Base-by-base conservation (phyloP, 768 basidiomycete species). In the Lactarius hatsudake region DNA sequence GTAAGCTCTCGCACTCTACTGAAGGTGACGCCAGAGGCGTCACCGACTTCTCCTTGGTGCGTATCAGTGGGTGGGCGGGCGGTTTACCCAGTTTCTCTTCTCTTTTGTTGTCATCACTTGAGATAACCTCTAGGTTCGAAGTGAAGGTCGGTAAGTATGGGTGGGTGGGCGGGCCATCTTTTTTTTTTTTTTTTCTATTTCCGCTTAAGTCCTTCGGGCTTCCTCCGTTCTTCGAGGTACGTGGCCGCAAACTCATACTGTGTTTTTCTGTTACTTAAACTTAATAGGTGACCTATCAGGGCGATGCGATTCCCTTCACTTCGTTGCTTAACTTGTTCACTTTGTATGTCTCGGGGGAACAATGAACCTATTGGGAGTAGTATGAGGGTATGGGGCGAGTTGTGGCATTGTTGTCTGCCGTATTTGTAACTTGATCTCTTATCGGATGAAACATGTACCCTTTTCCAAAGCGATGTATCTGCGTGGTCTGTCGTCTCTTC, bases 21-120 rank as follows among this genome's bases (percentile, higher is more conserved):
- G 5, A 23, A 34, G 10, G 42, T 30, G 65, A 62, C 54, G 54
- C 51, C 60, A 13, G 0, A 0, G 42, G 65, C 65, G 60, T 66
- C 59, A 32, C 34, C 34, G 1, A 20, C 59, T 51, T 12, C 43
- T 51, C 30, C 40, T 15, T 42, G 61, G 65, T 66, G 26, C 43
- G 65, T 66, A 66, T 66, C 9, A 57, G 65, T 62, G 65, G 65
- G 65, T 51, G 65, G 61, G 65, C 34, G 63, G 63, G 63, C 56
- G 63, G 63, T 64, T 57, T 43, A 48, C 30, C 63, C 54, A 30
- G 15, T 42, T 58, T 32, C 12, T 40, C 56, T 58, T 64, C 62
- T 63, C 13, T 18, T 10, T 18, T 42, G 26, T 5, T 55, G 12
- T 26, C 23, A 20, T 34, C 12, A 36, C n/a, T 57, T 26, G 56